Evolutionary conservation across 2,329 filamentous ascomycete genomes (phyloP).

Genomic region (Nemania abortiva): DNA sequence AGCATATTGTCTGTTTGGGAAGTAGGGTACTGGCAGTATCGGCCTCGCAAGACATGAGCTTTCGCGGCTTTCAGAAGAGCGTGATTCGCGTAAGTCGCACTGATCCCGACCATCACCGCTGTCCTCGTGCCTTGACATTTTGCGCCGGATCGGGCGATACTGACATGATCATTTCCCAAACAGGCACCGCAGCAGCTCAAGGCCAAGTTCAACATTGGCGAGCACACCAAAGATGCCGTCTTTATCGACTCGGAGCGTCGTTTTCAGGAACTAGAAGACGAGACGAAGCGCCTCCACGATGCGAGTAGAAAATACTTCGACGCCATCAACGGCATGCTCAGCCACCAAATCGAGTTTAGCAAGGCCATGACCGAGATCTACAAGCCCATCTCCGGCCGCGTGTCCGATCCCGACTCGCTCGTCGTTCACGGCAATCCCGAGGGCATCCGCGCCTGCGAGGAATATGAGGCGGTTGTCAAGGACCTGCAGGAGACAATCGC

Average conservation of each 20-base stretch:
- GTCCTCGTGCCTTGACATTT: neutral
- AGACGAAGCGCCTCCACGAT: conserved; percentile 94
- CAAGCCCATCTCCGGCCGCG: conserved; percentile 95
- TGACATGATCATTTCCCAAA: conserved; percentile 20
- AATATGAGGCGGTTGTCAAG: conserved; percentile 91
- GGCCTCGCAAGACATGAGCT: conserved; percentile 76
- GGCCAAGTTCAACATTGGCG: conserved; percentile 92
- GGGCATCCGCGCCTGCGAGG: conserved; percentile 93
- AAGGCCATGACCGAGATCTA: conserved; percentile 96
- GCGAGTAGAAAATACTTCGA: conserved; percentile 98
- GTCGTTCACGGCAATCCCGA: conserved; percentile 88
- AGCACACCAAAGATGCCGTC: conserved; percentile 93
- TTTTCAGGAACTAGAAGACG: conserved; percentile 91
- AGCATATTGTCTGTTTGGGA: conserved; percentile 10
- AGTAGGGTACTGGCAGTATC: neutral
- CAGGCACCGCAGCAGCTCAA: conserved; percentile 93
- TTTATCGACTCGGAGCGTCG: conserved; percentile 95
- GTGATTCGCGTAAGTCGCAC: conserved; percentile 77
- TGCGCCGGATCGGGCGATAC: conserved; percentile 15
- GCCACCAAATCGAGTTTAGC: conserved; percentile 98
- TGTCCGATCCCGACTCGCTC: conserved; percentile 90
- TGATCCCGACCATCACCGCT: neutral
- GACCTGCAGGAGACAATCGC: conserved; percentile 89
- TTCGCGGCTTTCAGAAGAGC: conserved; percentile 95
- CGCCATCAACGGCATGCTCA: conserved; percentile 97